Percentiles rank a stretch among this genome's conserved stretches.
Conservation (phyloP, 164 flowering plant genomes). For the Stephania cephalantha region DNA sequence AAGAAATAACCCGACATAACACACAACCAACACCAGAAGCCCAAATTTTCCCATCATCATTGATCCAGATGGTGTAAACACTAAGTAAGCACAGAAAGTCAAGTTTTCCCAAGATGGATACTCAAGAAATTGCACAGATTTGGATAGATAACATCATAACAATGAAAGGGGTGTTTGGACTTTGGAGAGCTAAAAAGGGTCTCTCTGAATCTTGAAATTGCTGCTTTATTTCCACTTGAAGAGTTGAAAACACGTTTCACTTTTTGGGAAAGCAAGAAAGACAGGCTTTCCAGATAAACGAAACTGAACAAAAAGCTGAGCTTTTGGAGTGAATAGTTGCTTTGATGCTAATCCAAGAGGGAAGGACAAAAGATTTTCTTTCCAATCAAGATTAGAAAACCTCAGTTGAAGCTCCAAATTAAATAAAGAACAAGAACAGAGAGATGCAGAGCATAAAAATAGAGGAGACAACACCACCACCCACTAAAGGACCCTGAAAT, state of each 20-base stretch:
- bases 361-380: neutral
- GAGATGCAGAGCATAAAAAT: neutral
- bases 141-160: neutral
- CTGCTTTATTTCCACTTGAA: no score
- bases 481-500: no score
- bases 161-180: neutral
- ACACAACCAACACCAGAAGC: constrained; percentile 7
- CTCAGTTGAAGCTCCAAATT: neutral
- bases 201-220: no score
- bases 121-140: neutral
- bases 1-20: constrained; percentile 1
- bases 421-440: constrained; percentile 1
- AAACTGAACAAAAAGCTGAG: neutral
- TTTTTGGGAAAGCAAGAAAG: neutral
- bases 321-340: neutral
- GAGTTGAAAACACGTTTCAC: neutral
- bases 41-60: constrained; percentile 6
- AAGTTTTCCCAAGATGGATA: neutral
- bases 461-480: neutral
- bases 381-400: neutral
- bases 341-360: neutral
- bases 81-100: neutral
- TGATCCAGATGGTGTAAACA: neutral
- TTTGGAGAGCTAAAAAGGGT: neutral
- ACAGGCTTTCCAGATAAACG: neutral